Conservation (phyloP, 2,329 filamentous ascomycete genomes). For the Beauveria rudraprayagi region DNA sequence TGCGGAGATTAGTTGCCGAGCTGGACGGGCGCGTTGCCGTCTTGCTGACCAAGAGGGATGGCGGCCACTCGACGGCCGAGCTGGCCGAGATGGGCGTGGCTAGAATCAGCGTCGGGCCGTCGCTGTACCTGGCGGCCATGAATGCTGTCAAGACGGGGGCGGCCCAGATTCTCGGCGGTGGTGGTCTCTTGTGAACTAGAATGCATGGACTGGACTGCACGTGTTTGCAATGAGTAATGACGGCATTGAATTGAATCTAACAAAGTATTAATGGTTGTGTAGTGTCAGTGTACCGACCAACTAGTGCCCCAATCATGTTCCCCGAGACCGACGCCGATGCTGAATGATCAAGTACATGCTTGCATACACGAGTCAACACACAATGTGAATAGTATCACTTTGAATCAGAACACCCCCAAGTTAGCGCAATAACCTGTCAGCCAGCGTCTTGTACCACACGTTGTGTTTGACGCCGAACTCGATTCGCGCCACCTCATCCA, state of each 20-base stretch:
- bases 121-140: constrained; percentile 34
- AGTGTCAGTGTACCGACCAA: neutral
- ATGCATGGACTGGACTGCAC: neutral
- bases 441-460: neutral
- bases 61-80: constrained; percentile 34
- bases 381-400: neutral
- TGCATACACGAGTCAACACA: neutral
- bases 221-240: neutral
- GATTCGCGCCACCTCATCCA: constrained; percentile 4
- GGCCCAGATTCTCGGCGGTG: constrained; percentile 21
- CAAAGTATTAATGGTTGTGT: neutral
- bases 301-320: neutral
- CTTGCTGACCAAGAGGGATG: constrained; percentile 28
- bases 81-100: constrained; percentile 43
- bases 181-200: constrained; percentile 1
- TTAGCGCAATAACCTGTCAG: neutral
- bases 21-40: constrained; percentile 44
- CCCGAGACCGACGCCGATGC: neutral
- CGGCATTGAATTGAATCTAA: neutral
- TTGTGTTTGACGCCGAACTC: neutral
- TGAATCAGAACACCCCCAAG: no score
- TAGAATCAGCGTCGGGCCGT: constrained; percentile 47
- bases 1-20: constrained; percentile 36
- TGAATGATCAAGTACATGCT: neutral
- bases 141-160: constrained; percentile 28